Percentiles rank a stretch among this genome's conserved stretches.
Evolutionary conservation across 305 asterid species (phyloP).

Genomic region (Ajuga reptans): DNA sequence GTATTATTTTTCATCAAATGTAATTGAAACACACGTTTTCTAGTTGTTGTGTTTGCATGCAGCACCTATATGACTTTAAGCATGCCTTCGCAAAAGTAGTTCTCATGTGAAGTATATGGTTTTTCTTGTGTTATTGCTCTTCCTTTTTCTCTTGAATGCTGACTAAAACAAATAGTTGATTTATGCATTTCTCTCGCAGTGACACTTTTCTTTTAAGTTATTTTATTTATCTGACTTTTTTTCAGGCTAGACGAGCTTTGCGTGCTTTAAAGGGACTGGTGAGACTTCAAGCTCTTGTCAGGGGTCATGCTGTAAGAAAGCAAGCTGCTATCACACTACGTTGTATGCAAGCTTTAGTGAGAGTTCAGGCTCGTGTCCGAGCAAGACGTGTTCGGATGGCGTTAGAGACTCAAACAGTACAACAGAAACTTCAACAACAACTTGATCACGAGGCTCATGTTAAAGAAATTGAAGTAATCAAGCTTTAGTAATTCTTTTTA

Average conservation of each 20-base stretch:
- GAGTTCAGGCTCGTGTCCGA: conserved; percentile 95
- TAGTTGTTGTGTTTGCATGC: not conserved
- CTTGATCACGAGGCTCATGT: conserved; percentile 64
- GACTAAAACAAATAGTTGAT: not conserved
- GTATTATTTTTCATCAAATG: not conserved
- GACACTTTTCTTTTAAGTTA: not conserved
- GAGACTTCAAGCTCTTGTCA: conserved; percentile 94
- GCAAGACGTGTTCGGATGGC: conserved; percentile 91
- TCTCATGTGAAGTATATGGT: not conserved
- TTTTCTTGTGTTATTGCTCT: not conserved
- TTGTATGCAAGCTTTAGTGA: conserved; percentile 92
- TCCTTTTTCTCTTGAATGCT: not conserved
- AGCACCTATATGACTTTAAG: not conserved
- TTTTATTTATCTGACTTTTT: not conserved
- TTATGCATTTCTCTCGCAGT: not conserved
- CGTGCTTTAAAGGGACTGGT: conserved; percentile 95
- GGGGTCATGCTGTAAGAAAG: conserved; percentile 96
- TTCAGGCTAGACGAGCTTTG: conserved; percentile 83
- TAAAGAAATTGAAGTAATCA: conserved; percentile 78
- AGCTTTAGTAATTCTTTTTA: conserved; percentile 10
- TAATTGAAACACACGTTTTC: not conserved
- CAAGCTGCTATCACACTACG: conserved; percentile 87
- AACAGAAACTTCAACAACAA: conserved; percentile 64
- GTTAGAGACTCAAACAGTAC: conserved; percentile 63
- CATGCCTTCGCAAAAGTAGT: not conserved